These are phyloP conservation scores for Penicillium sp. DNA, from an alignment of 2,329 filamentous ascomycete genomes.

Conservation along the genomic window DNA sequence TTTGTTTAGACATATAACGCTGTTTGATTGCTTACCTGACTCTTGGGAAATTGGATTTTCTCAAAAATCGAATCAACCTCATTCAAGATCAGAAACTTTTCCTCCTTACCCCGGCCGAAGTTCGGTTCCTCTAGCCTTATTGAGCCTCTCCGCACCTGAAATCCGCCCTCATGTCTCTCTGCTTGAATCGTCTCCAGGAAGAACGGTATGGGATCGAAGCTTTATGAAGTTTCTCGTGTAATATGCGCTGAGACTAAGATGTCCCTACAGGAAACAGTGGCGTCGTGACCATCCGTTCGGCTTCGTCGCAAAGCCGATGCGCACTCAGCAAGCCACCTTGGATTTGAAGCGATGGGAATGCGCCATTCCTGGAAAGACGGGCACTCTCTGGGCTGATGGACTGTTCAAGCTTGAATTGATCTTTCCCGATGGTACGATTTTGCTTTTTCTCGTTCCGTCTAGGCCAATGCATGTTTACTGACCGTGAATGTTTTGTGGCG, in stretches of 20 bases:
- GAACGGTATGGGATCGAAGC: conserved; percentile 59
- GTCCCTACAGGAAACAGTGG: conserved; percentile 78
- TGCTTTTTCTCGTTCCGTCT: conserved; percentile 13
- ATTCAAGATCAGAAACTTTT: too few relatives aligned
- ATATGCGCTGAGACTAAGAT: conserved; percentile 9
- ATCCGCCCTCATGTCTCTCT: conserved; percentile 65
- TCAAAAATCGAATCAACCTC: too few relatives aligned
- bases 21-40: too few relatives aligned
- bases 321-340: conserved; percentile 70
- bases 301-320: conserved; percentile 85
- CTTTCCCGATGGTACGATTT: conserved; percentile 77
- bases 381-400: conserved; percentile 97
- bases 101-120: neutral
- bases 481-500: conserved; percentile 9
- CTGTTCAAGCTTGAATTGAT: conserved; percentile 89
- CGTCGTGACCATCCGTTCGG: conserved; percentile 94
- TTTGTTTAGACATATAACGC: too few relatives aligned
- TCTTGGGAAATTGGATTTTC: too few relatives aligned
- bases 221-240: neutral
- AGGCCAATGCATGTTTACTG: conserved; percentile 7
- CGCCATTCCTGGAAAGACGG: conserved; percentile 89
- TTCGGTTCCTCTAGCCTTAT: neutral
- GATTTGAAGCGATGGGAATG: conserved; percentile 97
- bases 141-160: neutral
- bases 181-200: conserved; percentile 79